Conservation (phyloP, 192 early-diverging fungal genomes). For the Rhizophagus prolifer region DNA sequence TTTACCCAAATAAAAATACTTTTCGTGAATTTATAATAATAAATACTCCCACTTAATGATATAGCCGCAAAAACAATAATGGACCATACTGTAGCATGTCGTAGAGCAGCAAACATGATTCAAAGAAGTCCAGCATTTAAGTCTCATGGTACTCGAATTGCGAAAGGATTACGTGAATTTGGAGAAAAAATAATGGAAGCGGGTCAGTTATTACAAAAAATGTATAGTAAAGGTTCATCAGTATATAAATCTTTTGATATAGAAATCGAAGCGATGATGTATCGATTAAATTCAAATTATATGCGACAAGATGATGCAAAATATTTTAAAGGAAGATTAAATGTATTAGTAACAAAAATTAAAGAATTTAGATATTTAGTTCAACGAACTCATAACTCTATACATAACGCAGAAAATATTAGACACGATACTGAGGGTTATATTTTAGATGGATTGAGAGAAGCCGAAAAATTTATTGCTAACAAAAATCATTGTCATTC, state of each 20-base stretch:
- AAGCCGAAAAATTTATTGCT: constrained; percentile 13
- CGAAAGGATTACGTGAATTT: neutral
- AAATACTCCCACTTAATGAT: neutral
- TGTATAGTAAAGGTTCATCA: constrained; percentile 14
- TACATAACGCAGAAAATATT: neutral
- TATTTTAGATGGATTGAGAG: neutral
- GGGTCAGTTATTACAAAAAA: neutral
- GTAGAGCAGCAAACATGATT: neutral
- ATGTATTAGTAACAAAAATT: neutral
- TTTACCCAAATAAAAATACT: neutral
- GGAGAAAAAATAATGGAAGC: neutral
- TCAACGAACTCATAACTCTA: neutral
- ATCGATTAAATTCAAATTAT: neutral
- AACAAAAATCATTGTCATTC: neutral
- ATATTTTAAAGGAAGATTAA: constrained; percentile 14
- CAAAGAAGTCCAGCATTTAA: constrained; percentile 14
- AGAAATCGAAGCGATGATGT: constrained; percentile 6
- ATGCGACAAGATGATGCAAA: neutral
- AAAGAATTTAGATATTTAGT: constrained; percentile 7
- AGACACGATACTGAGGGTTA: constrained; percentile 1
- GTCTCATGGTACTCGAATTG: neutral
- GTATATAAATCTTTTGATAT: constrained; percentile 16
- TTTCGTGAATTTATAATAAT: neutral
- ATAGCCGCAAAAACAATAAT: neutral
- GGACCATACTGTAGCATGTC: neutral